These are phyloP conservation scores for Acaromyces ingoldii DNA, from an alignment of 1,284 basidiomycete species.

Conservation along the genomic window DNA sequence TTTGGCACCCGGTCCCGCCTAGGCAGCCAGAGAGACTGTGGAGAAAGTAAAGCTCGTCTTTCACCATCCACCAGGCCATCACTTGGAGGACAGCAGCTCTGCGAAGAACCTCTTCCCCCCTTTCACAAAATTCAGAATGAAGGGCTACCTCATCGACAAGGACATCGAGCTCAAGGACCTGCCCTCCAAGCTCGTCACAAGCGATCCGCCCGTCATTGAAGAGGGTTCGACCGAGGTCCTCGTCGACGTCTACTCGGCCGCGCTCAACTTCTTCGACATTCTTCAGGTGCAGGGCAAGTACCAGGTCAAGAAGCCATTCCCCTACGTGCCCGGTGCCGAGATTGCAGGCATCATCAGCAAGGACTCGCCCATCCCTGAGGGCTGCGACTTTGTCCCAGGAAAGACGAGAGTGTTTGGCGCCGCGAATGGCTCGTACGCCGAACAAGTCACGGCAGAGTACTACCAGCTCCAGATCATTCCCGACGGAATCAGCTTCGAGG, in stretches of 20 bases:
- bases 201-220: constrained; percentile 24
- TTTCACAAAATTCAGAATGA: too few species aligned
- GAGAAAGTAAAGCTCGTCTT: too few species aligned
- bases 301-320: constrained; percentile 41
- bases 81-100: too few species aligned
- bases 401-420: constrained; percentile 82
- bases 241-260: constrained; percentile 54
- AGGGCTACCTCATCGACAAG: constrained; percentile 38
- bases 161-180: constrained; percentile 35
- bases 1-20: too few species aligned
- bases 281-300: constrained; percentile 42
- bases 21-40: too few species aligned
- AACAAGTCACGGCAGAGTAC: constrained; percentile 52
- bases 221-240: constrained; percentile 30
- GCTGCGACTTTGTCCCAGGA: constrained; percentile 73
- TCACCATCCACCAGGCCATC: too few species aligned
- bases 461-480: constrained; percentile 62
- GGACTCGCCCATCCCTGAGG: constrained; percentile 72
- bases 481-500: constrained; percentile 62
- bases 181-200: constrained; percentile 21
- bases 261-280: constrained; percentile 44
- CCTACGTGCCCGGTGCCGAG: constrained; percentile 54
- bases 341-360: constrained; percentile 74
- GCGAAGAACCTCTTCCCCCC: too few species aligned
- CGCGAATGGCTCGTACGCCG: constrained; percentile 73